Evolutionary conservation across 176 grass and related monocot genomes (phyloP), one percentile per base, ranked within the genome.

Genomic region (Oryza brachyantha): DNA sequence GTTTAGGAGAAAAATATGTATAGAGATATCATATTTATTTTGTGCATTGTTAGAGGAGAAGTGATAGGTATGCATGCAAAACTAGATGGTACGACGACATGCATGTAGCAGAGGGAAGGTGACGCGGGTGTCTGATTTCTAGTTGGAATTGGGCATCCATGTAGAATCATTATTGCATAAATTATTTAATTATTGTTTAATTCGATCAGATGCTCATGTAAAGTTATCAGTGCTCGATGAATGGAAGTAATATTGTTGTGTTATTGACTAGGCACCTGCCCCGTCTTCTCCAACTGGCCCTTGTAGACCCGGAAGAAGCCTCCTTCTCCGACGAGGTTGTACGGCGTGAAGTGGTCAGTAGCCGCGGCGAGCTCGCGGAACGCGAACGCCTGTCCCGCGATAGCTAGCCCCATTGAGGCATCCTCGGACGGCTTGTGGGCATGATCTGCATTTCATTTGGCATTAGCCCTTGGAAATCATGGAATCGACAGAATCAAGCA

Each of bases 231-330:
- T 19, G n/a, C 24, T 58, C 1, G 40, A 68, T 6, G 38, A 67
- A 24, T 22, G 26, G 11, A 36, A 25, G 11, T 63, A 48, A 35
- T 14, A 69, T 57, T 57, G 52, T 57, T 40, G 27, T 12, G 66
- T 41, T 7, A 0, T 10, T 10, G 41, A 57, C 32, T 26, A 32
- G 57, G 69, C 40, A 93, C 91, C 88, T 90, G 88, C 0, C 83
- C 91, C 34, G 28, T 76, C 43, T 89, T 93, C 66, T 90, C 88
- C 32, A 93, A 83, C 52, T 48, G 78, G 22, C 91, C 91, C 83
- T 88, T 90, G 71, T 90, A 93, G 73, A 90, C 91, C 80, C 91
- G 79, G 70, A 87, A 89, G 77, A 93, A 90, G 36, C 91, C 91
- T 41, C 88, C 83, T 64, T 93, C 91, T 3, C 83, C 91, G 70